A percentile compares a stretch with the other conserved stretches of the same genome.
These are phyloP conservation scores for Neurospora sp. DNA, from an alignment of 2,329 filamentous ascomycete genomes.

Conservation along the genomic window DNA sequence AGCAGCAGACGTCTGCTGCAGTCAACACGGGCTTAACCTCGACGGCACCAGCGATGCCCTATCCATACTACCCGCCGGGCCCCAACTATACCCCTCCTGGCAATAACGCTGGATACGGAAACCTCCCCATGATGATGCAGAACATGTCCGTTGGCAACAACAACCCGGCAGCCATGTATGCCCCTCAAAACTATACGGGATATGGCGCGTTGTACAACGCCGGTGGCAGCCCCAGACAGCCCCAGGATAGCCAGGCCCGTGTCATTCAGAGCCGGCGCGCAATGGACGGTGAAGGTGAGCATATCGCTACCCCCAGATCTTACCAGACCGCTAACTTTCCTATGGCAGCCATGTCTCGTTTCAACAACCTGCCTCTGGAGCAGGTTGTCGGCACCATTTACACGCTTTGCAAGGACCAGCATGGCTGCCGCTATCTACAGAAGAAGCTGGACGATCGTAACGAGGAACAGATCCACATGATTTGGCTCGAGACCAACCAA, in stretches of 20 bases:
- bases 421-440: slow-evolving; percentile 92
- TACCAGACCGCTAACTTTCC: slow-evolving; percentile 21
- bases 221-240: slow-evolving; percentile 33
- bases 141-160: slow-evolving; percentile 48
- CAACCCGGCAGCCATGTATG: slow-evolving; percentile 34
- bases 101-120: slow-evolving; percentile 26
- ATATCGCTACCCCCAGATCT: not conserved
- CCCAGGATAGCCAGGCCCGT: slow-evolving; percentile 66
- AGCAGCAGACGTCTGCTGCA: slow-evolving; percentile 22
- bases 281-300: slow-evolving; percentile 60
- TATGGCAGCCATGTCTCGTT: slow-evolving; percentile 61
- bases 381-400: slow-evolving; percentile 77
- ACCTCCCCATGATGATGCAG: slow-evolving; percentile 57
- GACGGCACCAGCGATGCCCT: slow-evolving; percentile 18
- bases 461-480: slow-evolving; percentile 76
- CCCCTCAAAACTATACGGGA: slow-evolving; percentile 46
- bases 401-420: slow-evolving; percentile 90
- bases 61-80: slow-evolving; percentile 20
- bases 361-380: slow-evolving; percentile 74
- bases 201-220: slow-evolving; percentile 40
- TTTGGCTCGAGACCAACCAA: slow-evolving; percentile 86
- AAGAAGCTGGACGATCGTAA: slow-evolving; percentile 92
- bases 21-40: slow-evolving; percentile 20
- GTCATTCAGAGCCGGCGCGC: slow-evolving; percentile 67
- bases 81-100: slow-evolving; percentile 23